Percentiles rank a stretch among this genome's conserved stretches.
phyloP scores from a whole-genome alignment of 306 rosid genomes.

The Trichosanthes cucumerina region DNA sequence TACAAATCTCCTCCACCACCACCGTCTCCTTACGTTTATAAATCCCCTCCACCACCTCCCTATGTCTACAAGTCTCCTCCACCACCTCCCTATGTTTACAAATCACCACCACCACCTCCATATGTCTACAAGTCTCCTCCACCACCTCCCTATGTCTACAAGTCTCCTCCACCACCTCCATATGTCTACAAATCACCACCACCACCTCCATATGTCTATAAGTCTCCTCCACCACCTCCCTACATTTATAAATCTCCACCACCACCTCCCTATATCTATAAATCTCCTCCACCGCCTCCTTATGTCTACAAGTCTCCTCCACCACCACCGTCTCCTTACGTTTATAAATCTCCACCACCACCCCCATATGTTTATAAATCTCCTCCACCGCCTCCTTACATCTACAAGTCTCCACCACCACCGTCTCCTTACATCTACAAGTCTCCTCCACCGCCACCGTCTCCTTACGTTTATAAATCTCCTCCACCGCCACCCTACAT shows the following conservation, averaged over 20 bases:
- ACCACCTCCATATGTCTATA: slow-evolving; percentile 11
- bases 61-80: background rate
- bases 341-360: background rate
- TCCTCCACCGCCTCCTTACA: background rate
- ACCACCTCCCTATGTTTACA: background rate
- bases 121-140: background rate
- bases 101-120: background rate
- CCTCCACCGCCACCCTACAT: slow-evolving; percentile 6
- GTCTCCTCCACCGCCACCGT: background rate
- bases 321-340: background rate
- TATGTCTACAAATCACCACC: background rate
- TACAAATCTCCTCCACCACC: background rate
- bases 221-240: slow-evolving; percentile 11
- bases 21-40: background rate
- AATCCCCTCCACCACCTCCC: background rate
- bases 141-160: background rate
- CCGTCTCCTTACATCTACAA: background rate
- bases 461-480: background rate
- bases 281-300: background rate
- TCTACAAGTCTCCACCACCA: background rate
- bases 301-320: background rate
- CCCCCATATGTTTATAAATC: background rate
- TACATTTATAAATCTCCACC: slow-evolving; percentile 11
- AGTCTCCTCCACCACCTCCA: slow-evolving; percentile 9
- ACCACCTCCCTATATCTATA: background rate